Conservation (phyloP, 73 alveolate genomes). For the Halteria grandinella region DNA sequence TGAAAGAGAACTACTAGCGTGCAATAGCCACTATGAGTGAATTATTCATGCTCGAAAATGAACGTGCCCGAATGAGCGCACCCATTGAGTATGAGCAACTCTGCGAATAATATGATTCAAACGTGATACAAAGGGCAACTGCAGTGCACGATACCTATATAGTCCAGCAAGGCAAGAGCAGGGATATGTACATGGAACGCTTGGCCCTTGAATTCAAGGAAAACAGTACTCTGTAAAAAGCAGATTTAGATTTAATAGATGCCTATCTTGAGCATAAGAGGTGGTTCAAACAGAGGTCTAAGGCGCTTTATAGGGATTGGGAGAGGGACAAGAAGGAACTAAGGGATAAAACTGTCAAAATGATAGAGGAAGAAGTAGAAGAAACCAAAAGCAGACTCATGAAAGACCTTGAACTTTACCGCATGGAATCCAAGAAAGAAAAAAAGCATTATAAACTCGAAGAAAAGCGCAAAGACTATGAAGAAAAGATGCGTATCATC, state of each 20-base stretch:
- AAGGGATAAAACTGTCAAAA: constrained; percentile 58
- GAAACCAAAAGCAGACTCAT: constrained; percentile 42
- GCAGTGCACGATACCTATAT: constrained; percentile 45
- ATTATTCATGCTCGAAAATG: constrained; percentile 37
- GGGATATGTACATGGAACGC: constrained; percentile 67
- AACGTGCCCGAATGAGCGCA: constrained; percentile 31
- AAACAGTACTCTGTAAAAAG: background rate
- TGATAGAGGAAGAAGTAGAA: constrained; percentile 63
- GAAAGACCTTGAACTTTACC: constrained; percentile 48
- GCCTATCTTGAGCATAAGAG: constrained; percentile 52
- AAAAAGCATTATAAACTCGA: constrained; percentile 43
- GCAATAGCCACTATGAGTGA: constrained; percentile 56
- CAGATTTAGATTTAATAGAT: constrained; percentile 56
- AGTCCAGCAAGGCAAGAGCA: constrained; percentile 38
- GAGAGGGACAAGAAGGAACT: constrained; percentile 68
- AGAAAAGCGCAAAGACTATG: constrained; percentile 63
- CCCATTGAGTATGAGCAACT: constrained; percentile 48
- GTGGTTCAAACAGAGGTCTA: constrained; percentile 60
- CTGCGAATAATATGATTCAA: constrained; percentile 5
- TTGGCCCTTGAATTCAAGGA: constrained; percentile 60
- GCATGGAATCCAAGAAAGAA: constrained; percentile 39
- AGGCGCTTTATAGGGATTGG: constrained; percentile 72
- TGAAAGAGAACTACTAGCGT: constrained; percentile 59
- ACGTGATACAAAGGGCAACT: background rate
- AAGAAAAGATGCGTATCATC: constrained; percentile 61